These are phyloP conservation scores for Ceratocystis destructans DNA, from an alignment of 2,329 filamentous ascomycete genomes.

Conservation along the genomic window DNA sequence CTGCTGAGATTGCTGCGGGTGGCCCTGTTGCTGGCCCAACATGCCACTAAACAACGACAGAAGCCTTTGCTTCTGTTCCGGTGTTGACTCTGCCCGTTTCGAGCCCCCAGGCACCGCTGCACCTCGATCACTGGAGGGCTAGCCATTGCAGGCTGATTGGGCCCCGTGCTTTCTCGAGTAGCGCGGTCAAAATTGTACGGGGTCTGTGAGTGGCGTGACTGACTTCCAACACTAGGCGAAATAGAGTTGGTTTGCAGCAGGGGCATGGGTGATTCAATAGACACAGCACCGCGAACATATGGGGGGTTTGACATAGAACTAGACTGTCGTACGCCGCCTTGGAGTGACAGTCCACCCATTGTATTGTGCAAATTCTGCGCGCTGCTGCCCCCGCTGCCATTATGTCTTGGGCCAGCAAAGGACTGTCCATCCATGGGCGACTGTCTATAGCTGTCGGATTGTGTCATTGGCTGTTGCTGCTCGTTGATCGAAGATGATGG, in stretches of 20 bases:
- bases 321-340: slow-evolving; percentile 15
- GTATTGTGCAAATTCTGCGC: slow-evolving; percentile 10
- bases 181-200: slow-evolving; percentile 19
- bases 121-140: slow-evolving; percentile 24
- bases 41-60: slow-evolving; percentile 53
- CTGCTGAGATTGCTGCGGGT: background rate
- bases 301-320: slow-evolving; percentile 15
- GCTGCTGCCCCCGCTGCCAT: slow-evolving; percentile 8
- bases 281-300: slow-evolving; percentile 16
- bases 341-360: slow-evolving; percentile 17
- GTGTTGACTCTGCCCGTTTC: slow-evolving; percentile 26
- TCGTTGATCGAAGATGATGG: slow-evolving; percentile 4
- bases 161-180: slow-evolving; percentile 16
- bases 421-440: slow-evolving; percentile 16
- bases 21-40: slow-evolving; percentile 17
- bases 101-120: slow-evolving; percentile 23
- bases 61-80: slow-evolving; percentile 34
- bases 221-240: slow-evolving; percentile 17
- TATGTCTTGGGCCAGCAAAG: slow-evolving; percentile 9
- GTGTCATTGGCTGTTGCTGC: slow-evolving; percentile 9
- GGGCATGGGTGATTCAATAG: slow-evolving; percentile 14
- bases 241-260: slow-evolving; percentile 12
- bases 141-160: slow-evolving; percentile 21
- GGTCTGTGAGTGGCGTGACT: slow-evolving; percentile 18
- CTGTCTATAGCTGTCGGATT: slow-evolving; percentile 17